These are phyloP conservation scores for Syzygium aromaticum DNA, from an alignment of 345 rosid genomes.

Conservation along the genomic window DNA sequence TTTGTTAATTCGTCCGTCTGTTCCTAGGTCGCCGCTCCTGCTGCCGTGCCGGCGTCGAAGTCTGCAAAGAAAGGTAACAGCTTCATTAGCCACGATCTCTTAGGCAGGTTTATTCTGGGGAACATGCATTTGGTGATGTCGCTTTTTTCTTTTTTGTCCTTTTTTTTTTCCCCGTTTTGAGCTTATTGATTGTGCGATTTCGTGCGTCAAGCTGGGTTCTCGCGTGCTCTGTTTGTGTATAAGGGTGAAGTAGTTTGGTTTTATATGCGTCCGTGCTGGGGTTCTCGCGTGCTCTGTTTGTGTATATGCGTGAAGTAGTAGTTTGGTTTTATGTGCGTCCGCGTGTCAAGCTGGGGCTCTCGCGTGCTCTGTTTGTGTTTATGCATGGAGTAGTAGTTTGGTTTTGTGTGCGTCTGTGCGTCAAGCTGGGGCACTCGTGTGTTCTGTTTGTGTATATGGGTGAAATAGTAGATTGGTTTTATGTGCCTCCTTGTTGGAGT, in stretches of 20 bases:
- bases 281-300: too few relatives aligned
- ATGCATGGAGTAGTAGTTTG: not conserved
- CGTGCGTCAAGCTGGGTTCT: not conserved
- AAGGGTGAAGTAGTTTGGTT: not conserved
- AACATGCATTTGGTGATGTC: not conserved
- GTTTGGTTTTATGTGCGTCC: too few relatives aligned
- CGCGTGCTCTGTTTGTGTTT: too few relatives aligned
- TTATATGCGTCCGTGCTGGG: not conserved
- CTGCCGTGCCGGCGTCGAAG: conserved; percentile 19
- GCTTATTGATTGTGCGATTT: not conserved
- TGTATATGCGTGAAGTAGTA: too few relatives aligned
- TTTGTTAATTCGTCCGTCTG: not conserved
- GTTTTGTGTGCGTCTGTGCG: too few relatives aligned
- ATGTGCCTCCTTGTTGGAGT: not conserved
- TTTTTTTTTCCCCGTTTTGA: not conserved
- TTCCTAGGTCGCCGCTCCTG: conserved; percentile 19
- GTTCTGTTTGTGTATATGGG: not conserved
- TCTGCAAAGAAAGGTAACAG: conserved; percentile 45
- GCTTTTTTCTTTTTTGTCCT: not conserved
- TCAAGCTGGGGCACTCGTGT: too few relatives aligned
- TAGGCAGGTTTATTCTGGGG: not conserved
- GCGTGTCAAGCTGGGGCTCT: too few relatives aligned
- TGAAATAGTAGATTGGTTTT: too few relatives aligned
- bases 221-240: not conserved
- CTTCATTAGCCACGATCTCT: not conserved